Percentiles rank a stretch among this genome's conserved stretches.
Evolutionary conservation across 306 rosid species (phyloP).

Genomic region (Vachellia pachyceras): DNA sequence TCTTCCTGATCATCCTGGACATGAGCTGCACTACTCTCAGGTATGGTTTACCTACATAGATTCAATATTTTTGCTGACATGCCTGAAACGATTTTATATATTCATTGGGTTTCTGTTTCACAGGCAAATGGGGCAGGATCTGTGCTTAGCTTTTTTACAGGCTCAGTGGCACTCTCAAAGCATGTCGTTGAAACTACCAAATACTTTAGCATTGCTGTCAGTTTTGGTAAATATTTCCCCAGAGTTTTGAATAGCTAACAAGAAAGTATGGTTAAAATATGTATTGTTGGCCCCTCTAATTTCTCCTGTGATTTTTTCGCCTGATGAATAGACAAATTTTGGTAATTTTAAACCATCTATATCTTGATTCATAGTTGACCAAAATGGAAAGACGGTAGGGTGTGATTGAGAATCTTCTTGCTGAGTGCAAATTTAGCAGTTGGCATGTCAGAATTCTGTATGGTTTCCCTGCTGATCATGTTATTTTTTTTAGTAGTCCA

Average conservation of each 20-base stretch:
- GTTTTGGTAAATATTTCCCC: slow-evolving; percentile 73
- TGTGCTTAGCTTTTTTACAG: slow-evolving; percentile 90
- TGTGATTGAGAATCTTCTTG: not conserved
- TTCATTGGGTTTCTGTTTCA: slow-evolving; percentile 30
- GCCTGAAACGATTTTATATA: not conserved
- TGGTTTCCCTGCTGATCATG: not conserved
- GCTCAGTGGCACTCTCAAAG: slow-evolving; percentile 82
- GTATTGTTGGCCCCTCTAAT: not conserved
- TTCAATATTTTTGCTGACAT: slow-evolving; percentile 27
- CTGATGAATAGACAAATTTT: too few relatives aligned
- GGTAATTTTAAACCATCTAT: not conserved
- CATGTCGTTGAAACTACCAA: slow-evolving; percentile 85
- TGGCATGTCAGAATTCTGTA: not conserved
- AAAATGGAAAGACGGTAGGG: not conserved
- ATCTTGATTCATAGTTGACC: not conserved
- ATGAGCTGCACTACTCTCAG: slow-evolving; percentile 84
- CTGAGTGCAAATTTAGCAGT: not conserved
- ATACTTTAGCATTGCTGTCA: slow-evolving; percentile 91
- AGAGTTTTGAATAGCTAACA: not conserved
- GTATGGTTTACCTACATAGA: slow-evolving; percentile 44
- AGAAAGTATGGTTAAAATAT: not conserved
- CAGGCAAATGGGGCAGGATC: slow-evolving; percentile 97
- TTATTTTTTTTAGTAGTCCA: not conserved
- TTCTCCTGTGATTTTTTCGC: too few relatives aligned
- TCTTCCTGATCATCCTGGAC: slow-evolving; percentile 77